phyloP scores from a whole-genome alignment of 2,329 filamentous ascomycete species.

The Clarireedia hainanense region DNA sequence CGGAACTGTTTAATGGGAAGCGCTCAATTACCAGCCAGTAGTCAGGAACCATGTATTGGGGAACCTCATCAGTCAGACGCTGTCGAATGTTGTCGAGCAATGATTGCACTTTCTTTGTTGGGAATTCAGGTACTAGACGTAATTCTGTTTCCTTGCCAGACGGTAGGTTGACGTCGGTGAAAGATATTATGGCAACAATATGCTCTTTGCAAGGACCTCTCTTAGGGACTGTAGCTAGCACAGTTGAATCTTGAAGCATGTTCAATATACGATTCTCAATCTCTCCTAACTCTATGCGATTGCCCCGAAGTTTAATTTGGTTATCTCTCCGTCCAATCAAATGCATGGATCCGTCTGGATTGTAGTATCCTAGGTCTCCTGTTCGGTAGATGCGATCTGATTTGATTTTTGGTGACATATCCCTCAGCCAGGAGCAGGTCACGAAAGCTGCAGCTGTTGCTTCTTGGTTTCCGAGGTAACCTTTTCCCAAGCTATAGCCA shows the following conservation, averaged over 20 bases:
- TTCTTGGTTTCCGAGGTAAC: conserved; percentile 46
- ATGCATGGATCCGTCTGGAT: conserved; percentile 30
- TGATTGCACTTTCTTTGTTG: background rate
- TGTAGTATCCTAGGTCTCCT: conserved; percentile 34
- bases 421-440: conserved; percentile 32
- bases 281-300: conserved; percentile 35
- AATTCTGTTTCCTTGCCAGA: background rate
- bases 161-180: background rate
- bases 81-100: background rate
- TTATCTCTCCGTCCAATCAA: conserved; percentile 36
- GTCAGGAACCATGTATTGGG: background rate
- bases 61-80: background rate
- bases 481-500: conserved; percentile 50
- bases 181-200: background rate
- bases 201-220: background rate
- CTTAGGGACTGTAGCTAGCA: background rate
- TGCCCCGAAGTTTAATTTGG: conserved; percentile 32
- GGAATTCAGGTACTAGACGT: background rate
- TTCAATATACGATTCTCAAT: conserved; percentile 26
- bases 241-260: conserved; percentile 16
- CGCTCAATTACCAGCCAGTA: background rate
- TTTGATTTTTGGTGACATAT: conserved; percentile 25
- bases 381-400: conserved; percentile 33
- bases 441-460: background rate
- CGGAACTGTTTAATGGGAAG: background rate